These are phyloP conservation scores for Calonectria montana DNA, from an alignment of 2,329 filamentous ascomycete species.

Conservation along the genomic window DNA sequence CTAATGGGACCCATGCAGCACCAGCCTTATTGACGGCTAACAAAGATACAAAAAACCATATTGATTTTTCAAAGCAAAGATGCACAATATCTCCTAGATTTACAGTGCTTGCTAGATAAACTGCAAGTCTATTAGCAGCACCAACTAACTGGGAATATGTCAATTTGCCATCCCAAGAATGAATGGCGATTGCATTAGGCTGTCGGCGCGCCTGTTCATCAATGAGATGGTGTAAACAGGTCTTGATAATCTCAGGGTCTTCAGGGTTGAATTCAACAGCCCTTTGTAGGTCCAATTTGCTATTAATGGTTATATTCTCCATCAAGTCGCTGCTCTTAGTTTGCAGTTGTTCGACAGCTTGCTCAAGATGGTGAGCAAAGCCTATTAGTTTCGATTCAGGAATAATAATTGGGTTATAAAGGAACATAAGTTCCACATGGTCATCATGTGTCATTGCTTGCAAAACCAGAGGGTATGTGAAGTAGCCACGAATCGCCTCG, in stretches of 20 bases:
- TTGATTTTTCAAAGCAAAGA: conserved; percentile 40
- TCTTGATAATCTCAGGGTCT: conserved; percentile 5
- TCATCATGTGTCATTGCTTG: background rate
- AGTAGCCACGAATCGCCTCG: conserved; percentile 23
- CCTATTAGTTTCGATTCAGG: conserved; percentile 7
- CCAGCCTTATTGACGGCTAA: conserved; percentile 40
- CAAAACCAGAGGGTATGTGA: conserved; percentile 39
- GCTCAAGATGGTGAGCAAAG: background rate
- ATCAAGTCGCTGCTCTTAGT: background rate
- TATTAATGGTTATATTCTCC: background rate
- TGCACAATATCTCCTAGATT: conserved; percentile 16
- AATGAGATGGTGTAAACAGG: conserved; percentile 18
- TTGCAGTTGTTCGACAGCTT: background rate
- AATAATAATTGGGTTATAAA: conserved; percentile 9
- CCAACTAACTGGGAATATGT: conserved; percentile 17
- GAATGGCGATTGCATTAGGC: background rate
- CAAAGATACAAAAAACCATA: conserved; percentile 36
- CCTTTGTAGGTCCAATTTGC: background rate
- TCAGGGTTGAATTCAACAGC: background rate
- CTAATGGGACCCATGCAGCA: conserved; percentile 35
- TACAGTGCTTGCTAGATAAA: conserved; percentile 14
- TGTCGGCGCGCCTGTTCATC: background rate
- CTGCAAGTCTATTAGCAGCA: conserved; percentile 16
- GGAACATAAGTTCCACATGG: conserved; percentile 27
- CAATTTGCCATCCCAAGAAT: conserved; percentile 34